Base-by-base conservation (phyloP, 2,329 filamentous ascomycete species). In the Hymenoscyphus albidus region DNA sequence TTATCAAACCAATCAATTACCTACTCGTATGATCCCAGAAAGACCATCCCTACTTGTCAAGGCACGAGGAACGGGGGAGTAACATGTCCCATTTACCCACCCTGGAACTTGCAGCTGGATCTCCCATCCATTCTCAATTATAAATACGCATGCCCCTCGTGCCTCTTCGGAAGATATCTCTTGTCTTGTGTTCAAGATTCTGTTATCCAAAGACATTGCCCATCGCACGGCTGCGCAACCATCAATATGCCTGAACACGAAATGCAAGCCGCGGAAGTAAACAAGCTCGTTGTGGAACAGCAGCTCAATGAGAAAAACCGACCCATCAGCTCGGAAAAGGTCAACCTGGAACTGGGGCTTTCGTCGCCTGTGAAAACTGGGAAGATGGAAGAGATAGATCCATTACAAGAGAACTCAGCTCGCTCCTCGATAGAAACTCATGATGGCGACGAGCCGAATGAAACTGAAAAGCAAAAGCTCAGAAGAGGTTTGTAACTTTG, bases 171-270 rank as follows among this genome's bases (percentile, higher is more conserved):
- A 13, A 42, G 13, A 42, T 14, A 48, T 31, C 35, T 42, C 22
- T 40, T 31, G 48, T 59, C 40, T 16, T 44, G 38, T 42, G 16
- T 48, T 59, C 22, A 31, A 39, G 48, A 55, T 57, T 57, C 18
- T 31, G 16, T 31, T 16, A 32, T 38, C 27, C 22, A 42, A 59
- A 61, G 38, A 54, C 7, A 27, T 54, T 13, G 44, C 44, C 44
- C 5, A 51, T 51, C 44, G 44, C n/a, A 51, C 44, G 44, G 44
- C 44, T 54, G 48, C 48, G 48, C 48, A 54, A 54, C 39, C 39
- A 14, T 59, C 65, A 67, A 65, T 6, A 69, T 67, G 67, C 57
- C 64, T 54, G 67, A 69, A 65, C 67, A 68, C 44, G 59, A 69
- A 57, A 69, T 69, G 67, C 64, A 69, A 27, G 64, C 64, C 13